Evolutionary conservation across 371 early-diverging fungal genomes (phyloP).

Genomic region (Circinella minor): DNA sequence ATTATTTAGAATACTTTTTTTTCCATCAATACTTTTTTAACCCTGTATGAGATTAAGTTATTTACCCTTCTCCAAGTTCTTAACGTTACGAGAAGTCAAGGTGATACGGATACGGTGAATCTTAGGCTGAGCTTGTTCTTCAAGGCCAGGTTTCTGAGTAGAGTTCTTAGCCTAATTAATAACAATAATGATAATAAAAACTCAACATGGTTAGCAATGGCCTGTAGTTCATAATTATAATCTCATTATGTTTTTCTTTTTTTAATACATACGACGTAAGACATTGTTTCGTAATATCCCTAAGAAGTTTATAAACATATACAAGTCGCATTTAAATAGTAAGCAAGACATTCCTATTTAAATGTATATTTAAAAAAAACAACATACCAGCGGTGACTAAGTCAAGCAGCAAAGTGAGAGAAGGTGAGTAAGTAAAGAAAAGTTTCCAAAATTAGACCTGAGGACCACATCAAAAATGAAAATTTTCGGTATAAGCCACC

Average conservation of each 20-base stretch:
- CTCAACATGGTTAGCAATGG: no score
- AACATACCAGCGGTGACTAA: slow-evolving; percentile 53
- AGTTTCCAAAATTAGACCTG: no score
- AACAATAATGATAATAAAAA: no score
- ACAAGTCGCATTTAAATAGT: no score
- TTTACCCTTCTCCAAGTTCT: slow-evolving; percentile 94
- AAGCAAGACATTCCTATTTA: no score
- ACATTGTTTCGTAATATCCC: slow-evolving; percentile 47
- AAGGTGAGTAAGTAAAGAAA: not conserved
- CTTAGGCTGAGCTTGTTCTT: slow-evolving; percentile 62
- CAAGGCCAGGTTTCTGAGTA: slow-evolving; percentile 60
- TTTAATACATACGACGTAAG: slow-evolving; percentile 49
- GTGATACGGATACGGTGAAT: slow-evolving; percentile 97
- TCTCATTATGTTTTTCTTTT: not conserved
- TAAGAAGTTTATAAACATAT: not conserved
- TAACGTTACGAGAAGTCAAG: slow-evolving; percentile 96
- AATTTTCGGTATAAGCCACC: no score
- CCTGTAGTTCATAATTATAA: no score
- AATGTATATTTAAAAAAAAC: no score
- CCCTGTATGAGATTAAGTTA: slow-evolving; percentile 32
- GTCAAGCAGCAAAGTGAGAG: slow-evolving; percentile 27
- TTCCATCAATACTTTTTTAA: not conserved
- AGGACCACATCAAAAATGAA: no score
- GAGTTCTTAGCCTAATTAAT: slow-evolving; percentile 48
- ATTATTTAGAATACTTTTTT: no score